Conservation (phyloP, 1,284 basidiomycete genomes). For the Neolentinus lepideus region DNA sequence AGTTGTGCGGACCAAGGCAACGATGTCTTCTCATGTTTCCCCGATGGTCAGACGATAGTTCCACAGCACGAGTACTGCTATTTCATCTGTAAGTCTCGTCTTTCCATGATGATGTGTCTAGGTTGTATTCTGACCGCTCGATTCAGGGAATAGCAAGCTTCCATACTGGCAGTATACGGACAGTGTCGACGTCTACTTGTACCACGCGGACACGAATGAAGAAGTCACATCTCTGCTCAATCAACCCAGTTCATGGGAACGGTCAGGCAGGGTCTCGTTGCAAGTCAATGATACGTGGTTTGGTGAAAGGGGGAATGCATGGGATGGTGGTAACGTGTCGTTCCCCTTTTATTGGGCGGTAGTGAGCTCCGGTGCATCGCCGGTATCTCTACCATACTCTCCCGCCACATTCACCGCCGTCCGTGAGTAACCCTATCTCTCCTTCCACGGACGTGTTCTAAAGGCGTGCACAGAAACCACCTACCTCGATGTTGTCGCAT, state of each 20-base stretch:
- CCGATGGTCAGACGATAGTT: constrained; percentile 40
- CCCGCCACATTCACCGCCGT: constrained; percentile 69
- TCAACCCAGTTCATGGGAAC: constrained; percentile 39
- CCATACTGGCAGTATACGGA: constrained; percentile 37
- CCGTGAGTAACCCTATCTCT: constrained; percentile 43
- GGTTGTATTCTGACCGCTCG: constrained; percentile 2
- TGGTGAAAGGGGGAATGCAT: constrained; percentile 42
- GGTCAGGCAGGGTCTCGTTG: constrained; percentile 45
- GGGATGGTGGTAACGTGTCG: constrained; percentile 43
- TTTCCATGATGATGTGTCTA: constrained; percentile 6
- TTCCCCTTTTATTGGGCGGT: constrained; percentile 73
- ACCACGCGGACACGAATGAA: constrained; percentile 52
- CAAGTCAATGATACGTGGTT: constrained; percentile 74
- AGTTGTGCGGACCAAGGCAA: constrained; percentile 35
- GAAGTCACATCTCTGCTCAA: constrained; percentile 36
- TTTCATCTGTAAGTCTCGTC: constrained; percentile 62
- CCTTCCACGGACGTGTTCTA: background rate
- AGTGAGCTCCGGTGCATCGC: constrained; percentile 38
- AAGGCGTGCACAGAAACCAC: constrained; percentile 53
- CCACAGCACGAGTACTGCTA: constrained; percentile 63
- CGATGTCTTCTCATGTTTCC: constrained; percentile 66
- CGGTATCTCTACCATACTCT: constrained; percentile 49
- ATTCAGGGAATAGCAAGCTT: constrained; percentile 42
- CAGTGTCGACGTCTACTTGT: constrained; percentile 63
- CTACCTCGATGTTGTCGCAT: constrained; percentile 50